Percentiles rank a stretch among this genome's conserved stretches.
These are phyloP conservation scores for Psidium guajava DNA, from an alignment of 345 rosid species.

Conservation along the genomic window DNA sequence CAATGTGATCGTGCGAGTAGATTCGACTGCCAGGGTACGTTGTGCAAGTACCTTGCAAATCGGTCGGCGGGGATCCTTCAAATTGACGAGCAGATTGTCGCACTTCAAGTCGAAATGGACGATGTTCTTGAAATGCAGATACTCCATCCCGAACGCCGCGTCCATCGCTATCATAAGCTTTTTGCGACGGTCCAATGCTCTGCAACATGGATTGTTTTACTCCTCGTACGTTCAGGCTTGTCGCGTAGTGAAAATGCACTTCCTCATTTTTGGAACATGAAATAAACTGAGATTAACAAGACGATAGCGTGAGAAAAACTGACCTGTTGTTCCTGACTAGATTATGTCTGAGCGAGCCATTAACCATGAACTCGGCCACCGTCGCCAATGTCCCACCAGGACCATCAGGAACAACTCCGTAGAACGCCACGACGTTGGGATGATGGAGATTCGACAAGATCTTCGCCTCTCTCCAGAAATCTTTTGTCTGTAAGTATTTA, in stretches of 20 bases:
- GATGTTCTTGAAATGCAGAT: conserved; percentile 67
- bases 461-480: conserved; percentile 87
- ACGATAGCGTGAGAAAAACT: background rate
- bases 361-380: conserved; percentile 83
- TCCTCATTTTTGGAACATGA: background rate
- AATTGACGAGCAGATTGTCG: conserved; percentile 83
- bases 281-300: background rate
- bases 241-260: background rate
- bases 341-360: conserved; percentile 77
- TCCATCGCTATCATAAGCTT: conserved; percentile 70
- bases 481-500: conserved; percentile 37
- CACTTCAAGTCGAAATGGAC: conserved; percentile 96
- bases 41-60: conserved; percentile 58
- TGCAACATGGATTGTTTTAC: background rate
- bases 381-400: conserved; percentile 89
- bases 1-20: background rate
- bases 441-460: conserved; percentile 89
- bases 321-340: conserved; percentile 58
- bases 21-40: background rate
- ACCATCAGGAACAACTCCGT: conserved; percentile 87
- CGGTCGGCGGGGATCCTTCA: conserved; percentile 85
- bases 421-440: conserved; percentile 90
- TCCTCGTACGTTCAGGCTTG: background rate
- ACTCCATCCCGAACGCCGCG: conserved; percentile 98
- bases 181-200: conserved; percentile 68